Conservation (phyloP, 306 rosid species). For the barrel medic (Medicago truncatula) region DNA sequence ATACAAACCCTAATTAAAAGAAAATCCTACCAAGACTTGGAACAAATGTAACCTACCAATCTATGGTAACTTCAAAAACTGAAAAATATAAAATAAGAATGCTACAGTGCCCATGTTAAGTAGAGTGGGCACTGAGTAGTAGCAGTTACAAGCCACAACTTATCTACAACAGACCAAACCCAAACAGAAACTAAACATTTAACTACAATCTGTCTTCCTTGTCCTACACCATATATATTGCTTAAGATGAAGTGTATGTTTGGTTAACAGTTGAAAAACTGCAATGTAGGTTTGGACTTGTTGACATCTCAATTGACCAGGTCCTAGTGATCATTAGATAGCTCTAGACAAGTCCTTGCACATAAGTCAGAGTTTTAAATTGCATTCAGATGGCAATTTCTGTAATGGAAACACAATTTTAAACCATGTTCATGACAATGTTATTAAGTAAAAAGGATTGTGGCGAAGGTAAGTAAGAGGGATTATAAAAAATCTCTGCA, state of each 20-base stretch:
- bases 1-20: neutral
- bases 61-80: neutral
- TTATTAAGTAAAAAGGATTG: no score
- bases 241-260: constrained; percentile 4
- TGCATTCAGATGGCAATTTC: neutral
- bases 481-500: neutral
- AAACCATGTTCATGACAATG: neutral
- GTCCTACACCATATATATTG: neutral
- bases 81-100: neutral
- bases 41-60: neutral
- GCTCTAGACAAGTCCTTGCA: neutral
- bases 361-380: no score
- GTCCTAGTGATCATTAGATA: neutral
- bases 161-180: neutral
- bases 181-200: constrained; percentile 13
- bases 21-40: neutral
- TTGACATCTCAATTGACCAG: neutral
- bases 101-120: constrained; percentile 2
- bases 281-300: neutral
- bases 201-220: constrained; percentile 8
- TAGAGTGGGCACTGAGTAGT: constrained; percentile 25
- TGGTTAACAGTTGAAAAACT: neutral
- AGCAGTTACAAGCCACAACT: neutral
- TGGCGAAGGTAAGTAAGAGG: neutral
- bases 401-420: neutral